Evolutionary conservation across 2,329 filamentous ascomycete genomes (phyloP).

Genomic region (Phialemonium atrogriseum): DNA sequence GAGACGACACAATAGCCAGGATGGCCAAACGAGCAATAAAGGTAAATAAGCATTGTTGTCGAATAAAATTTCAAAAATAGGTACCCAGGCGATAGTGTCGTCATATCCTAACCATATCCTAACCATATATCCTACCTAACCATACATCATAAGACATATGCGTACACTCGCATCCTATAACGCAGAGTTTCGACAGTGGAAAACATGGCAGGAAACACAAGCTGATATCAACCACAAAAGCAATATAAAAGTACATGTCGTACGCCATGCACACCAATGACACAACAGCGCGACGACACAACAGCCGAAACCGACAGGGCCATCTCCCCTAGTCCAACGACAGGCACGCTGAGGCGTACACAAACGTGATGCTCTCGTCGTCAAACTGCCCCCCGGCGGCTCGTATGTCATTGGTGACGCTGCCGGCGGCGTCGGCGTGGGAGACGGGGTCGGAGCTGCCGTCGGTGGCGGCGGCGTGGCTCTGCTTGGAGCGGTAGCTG

Average conservation of each 20-base stretch:
- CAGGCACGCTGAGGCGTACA: not conserved
- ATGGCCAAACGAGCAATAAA: not conserved
- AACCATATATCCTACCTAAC: not conserved
- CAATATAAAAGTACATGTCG: not conserved
- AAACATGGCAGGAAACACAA: not conserved
- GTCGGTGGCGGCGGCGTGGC: slow-evolving; percentile 7
- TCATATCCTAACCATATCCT: not conserved
- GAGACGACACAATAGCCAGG: not conserved
- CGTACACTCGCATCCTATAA: no score
- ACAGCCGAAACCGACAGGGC: not conserved
- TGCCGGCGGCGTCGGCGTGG: not conserved
- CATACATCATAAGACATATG: no score
- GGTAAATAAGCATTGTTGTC: not conserved
- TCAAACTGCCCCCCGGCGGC: slow-evolving; percentile 8
- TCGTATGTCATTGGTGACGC: slow-evolving; percentile 3
- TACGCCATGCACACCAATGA: no score
- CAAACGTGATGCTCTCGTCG: not conserved
- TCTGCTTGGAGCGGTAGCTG: slow-evolving; percentile 6
- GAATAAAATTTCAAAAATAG: not conserved
- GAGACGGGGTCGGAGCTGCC: not conserved
- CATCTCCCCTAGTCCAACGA: slow-evolving; percentile 3
- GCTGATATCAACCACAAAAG: not conserved
- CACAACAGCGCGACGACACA: not conserved
- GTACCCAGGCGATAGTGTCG: not conserved
- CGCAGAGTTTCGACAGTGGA: no score